Conservation (phyloP, 371 early-diverging fungal species). For the Haplosporangium sp. region DNA sequence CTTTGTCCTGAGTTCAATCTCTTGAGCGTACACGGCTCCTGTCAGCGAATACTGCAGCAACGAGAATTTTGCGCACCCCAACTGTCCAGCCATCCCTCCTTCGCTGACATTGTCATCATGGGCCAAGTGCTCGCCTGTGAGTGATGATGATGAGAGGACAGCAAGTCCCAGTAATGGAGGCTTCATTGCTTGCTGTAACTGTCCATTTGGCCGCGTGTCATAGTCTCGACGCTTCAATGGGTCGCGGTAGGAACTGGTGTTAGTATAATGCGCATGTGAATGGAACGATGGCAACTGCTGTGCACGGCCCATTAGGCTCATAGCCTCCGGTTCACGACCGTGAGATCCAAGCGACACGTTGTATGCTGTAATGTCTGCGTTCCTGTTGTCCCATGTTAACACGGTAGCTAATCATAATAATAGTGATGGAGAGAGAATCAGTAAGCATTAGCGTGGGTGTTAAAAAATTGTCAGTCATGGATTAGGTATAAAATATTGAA, state of each 20-base stretch:
- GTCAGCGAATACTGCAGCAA: slow-evolving; percentile 40
- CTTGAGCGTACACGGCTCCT: slow-evolving; percentile 49
- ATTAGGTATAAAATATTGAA: background rate
- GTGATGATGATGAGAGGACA: slow-evolving; percentile 10
- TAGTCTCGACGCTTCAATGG: slow-evolving; percentile 13
- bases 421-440: background rate
- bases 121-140: background rate
- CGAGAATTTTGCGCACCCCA: slow-evolving; percentile 19
- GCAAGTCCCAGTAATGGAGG: slow-evolving; percentile 39
- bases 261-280: slow-evolving; percentile 41
- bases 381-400: slow-evolving; percentile 30
- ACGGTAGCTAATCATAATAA: slow-evolving; percentile 23
- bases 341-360: slow-evolving; percentile 25
- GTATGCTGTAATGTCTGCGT: slow-evolving; percentile 40
- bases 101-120: slow-evolving; percentile 1
- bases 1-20: slow-evolving; percentile 20
- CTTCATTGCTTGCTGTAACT: slow-evolving; percentile 20
- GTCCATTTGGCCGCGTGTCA: background rate
- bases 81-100: background rate
- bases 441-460: background rate
- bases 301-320: slow-evolving; percentile 24
- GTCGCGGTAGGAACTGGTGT: slow-evolving; percentile 28
- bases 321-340: background rate
- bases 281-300: slow-evolving; percentile 44
- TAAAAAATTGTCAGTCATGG: background rate